Base-by-base conservation (phyloP, 164 flowering plant species). In the Berberis vulgaris region DNA sequence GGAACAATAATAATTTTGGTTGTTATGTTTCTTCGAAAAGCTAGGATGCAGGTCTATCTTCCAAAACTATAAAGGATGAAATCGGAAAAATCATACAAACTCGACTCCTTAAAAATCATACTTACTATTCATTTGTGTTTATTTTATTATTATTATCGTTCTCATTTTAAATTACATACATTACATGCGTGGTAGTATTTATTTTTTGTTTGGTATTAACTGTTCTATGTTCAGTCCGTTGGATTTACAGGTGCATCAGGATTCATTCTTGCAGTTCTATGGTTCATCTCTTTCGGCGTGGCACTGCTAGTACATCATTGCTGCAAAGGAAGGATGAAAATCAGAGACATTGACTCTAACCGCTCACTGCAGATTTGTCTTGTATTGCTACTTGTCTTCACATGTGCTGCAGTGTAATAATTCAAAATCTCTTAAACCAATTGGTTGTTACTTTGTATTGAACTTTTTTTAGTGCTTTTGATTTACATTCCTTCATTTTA, bases 171-270 rank as follows among this genome's bases (percentile, higher is more conserved):
- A 26, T 26, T 26, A 26, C 26, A 26, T 26, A 26, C 26, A 26
- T 26, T 26, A 26, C 26, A 26, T 26, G 26, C 26, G 26, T 46
- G 49, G 5, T 55, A 7, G 7, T 12, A 26, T 13, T 44, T 7
- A 6, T 45, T 45, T 41, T 39, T 10, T 49, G 55, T 26, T 26
- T 26, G 26, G 26, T 26, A 26, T 39, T 66, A 13, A 4, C 59
- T 66, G 52, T 77, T 69, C 9, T 49, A 41, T 62, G 52, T 82
- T 67, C 81, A 93, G 98, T 90, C 98, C 67, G 97, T 93, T 71
- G 96, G 92, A 65, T 90, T 85, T 76, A 90, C 98, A 65, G 98
- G 97, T 67, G 83, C 84, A 61, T 74, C 82, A 69, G 92, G 83
- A 54, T 88, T 93, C 68, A 77, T 86, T 71, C 79, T 90, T 71